Base-by-base conservation (phyloP, 192 early-diverging fungal species). In the Coemansia sp. region DNA sequence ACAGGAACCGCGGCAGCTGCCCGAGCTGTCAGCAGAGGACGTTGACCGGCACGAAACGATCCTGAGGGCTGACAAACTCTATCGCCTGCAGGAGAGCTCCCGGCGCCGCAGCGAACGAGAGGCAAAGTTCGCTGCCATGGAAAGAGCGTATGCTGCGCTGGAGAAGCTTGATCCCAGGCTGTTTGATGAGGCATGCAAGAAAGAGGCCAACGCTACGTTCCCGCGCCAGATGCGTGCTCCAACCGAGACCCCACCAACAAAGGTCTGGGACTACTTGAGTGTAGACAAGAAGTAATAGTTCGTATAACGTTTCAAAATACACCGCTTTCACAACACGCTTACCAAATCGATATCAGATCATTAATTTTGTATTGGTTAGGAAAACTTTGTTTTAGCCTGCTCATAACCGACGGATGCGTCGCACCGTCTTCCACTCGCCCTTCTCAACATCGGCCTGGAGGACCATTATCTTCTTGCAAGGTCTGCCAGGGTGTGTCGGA, bases 151-250 rank as follows among this genome's bases (percentile, higher is more conserved):
- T 65, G 82, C 80, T 19, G 86, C 87, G 48, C 65, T 91, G 47
- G 87, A 87, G 64, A 75, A 81, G 55, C 81, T 82, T 27, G 83
- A 79, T 55, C 64, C 81, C 15, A 58, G 72, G 20, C 78, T 91
- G 50, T 91, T 85, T 82, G 81, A 86, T 60, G 83, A 65, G 29
- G 86, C 90, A 27, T 83, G 84, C 55, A 60, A 81, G 34, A 83
- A 73, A 40, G 85, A 87, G 56, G 52, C 82, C 29, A 84, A 84
- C 31, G 64, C 74, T 14, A 83, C 84, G 9, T 91, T 90, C 68
- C 90, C 88, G 15, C 81, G 85, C 11, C 84, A 88, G 69, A 84
- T 89, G 80, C 87, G 86, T 44, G 87, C 88, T 55, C 84, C 88
- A 28, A 89, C 88, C 2, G 90, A 89, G 61, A 91, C 90, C 6